These are phyloP conservation scores for Auriscalpium vulgare DNA, from an alignment of 768 basidiomycete species.

Conservation along the genomic window DNA sequence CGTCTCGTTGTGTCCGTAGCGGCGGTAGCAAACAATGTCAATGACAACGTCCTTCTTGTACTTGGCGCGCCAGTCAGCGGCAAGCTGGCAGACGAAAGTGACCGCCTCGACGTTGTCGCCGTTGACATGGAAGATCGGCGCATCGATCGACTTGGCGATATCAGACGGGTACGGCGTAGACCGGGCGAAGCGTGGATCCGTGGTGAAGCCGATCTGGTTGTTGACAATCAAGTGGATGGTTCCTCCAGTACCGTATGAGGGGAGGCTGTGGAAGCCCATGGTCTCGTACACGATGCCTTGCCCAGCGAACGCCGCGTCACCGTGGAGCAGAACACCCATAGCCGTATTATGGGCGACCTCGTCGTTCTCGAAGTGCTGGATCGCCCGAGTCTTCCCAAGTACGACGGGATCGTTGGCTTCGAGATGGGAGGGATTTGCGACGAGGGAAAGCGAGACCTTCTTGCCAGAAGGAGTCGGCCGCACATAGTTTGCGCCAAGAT, in stretches of 20 bases:
- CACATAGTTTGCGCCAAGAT: constrained; percentile 97
- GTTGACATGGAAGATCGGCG: constrained; percentile 99
- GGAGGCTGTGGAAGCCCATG: constrained; percentile 95
- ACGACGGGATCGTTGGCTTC: constrained; percentile 98
- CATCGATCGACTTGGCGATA: constrained; percentile 95
- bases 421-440: constrained; percentile 97
- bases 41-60: constrained; percentile 99
- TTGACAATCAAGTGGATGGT: constrained; percentile 98
- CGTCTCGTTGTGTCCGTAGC: constrained; percentile 99
- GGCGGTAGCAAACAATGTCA: constrained; percentile 98
- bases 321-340: constrained; percentile 93
- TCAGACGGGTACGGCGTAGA: constrained; percentile 98
- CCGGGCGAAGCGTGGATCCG: constrained; percentile 94
- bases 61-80: constrained; percentile 95
- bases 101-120: constrained; percentile 98
- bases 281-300: constrained; percentile 99
- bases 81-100: constrained; percentile 96
- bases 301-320: constrained; percentile 97
- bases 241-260: constrained; percentile 93
- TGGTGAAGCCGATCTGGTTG: constrained; percentile 99
- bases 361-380: constrained; percentile 91
- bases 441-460: constrained; percentile 93
- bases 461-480: constrained; percentile 97
- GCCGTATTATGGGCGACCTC: constrained; percentile 74
- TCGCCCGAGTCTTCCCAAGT: constrained; percentile 96